Evolutionary conservation across 805 yeast genomes (phyloP).

Genomic region (Ogataea glucozyma): DNA sequence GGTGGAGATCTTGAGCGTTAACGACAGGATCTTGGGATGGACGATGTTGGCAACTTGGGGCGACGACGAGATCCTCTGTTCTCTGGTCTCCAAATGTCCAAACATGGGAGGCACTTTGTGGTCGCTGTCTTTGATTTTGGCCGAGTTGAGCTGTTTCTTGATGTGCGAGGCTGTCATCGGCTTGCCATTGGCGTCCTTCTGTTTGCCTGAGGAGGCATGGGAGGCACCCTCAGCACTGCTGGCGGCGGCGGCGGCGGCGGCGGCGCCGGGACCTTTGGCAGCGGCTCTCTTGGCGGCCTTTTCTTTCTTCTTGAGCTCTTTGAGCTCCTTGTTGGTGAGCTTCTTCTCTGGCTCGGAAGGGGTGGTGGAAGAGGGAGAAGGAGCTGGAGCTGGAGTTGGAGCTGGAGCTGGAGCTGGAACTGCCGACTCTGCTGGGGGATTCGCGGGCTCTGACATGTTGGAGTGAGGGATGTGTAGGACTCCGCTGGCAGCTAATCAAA

Average conservation of each 20-base stretch:
- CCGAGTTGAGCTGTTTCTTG: slow-evolving; percentile 54
- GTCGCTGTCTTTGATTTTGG: slow-evolving; percentile 44
- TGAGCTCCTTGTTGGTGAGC: slow-evolving; percentile 75
- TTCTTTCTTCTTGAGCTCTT: slow-evolving; percentile 83
- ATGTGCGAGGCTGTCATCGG: slow-evolving; percentile 50
- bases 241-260: slow-evolving; percentile 11
- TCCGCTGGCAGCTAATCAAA: no score
- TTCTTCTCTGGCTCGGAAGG: slow-evolving; percentile 7
- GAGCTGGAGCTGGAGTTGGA: neutral
- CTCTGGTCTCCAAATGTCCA: slow-evolving; percentile 78
- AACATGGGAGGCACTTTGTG: slow-evolving; percentile 64
- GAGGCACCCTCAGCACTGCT: slow-evolving; percentile 38
- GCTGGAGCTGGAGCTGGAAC: slow-evolving; percentile 6
- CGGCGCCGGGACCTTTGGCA: slow-evolving; percentile 55
- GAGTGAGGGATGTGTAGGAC: no score
- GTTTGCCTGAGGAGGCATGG: slow-evolving; percentile 32
- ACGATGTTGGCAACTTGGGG: slow-evolving; percentile 65
- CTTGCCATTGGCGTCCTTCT: slow-evolving; percentile 34
- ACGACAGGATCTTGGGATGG: slow-evolving; percentile 80
- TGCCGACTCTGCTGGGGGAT: slow-evolving; percentile 6
- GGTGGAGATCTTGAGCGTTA: slow-evolving; percentile 79
- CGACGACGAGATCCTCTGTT: slow-evolving; percentile 64
- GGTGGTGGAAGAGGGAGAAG: neutral
- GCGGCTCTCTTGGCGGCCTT: slow-evolving; percentile 94
- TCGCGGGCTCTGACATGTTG: slow-evolving; percentile 2